Base-by-base conservation (phyloP, 495 filamentous ascomycete genomes). In the Penicillium crystallinum region DNA sequence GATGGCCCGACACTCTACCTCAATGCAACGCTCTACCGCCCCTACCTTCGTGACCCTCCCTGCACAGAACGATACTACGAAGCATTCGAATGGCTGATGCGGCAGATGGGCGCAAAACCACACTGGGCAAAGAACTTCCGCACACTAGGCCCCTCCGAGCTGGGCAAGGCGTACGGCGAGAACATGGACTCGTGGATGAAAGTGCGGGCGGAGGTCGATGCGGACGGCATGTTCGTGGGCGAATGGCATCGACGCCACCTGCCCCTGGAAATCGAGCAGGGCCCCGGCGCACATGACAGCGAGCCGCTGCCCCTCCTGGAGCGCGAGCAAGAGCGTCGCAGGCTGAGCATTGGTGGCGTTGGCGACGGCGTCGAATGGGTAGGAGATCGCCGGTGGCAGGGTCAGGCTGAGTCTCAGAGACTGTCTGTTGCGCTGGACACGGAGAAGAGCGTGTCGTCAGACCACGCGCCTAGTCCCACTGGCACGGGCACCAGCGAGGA, bases 61-160 rank as follows among this genome's bases (percentile, higher is more conserved):
- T 87, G 86, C 65, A 76, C 70, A 45, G 73, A 79, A 49, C 80
- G 90, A 25, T 98, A 96, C 70, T 97, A 97, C 65, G 76, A 89
- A 65, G 93, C 89, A 1, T 97, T 98, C 54, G 93, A 98, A 74
- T 93, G 84, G 76, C 82, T 98, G 41, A 97, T 97, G 93, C 84
- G 83, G 30, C 88, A 96, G 45, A 71, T 95, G 49, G 89, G 87
- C 48, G 93, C 89, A n/a, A 77, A 79, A 41, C 93, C 93, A 29
- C 93, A 98, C 68, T 98, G 93, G 91, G 93, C 95, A 6, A 98
- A 98, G 78, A 96, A 96, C 61, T 97, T 96, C 68, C 72, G 74
- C 23, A 51, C 63, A 4, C 78, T 80, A 14, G 76, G 77, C 12
- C 70, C 72, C 1, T 75, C 77, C 8, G 74, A 77, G 33, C 49